Evolutionary conservation across 176 grass and related monocot species (phyloP), one percentile per base, ranked within the genome.

Genomic region (Poa pratensis): DNA sequence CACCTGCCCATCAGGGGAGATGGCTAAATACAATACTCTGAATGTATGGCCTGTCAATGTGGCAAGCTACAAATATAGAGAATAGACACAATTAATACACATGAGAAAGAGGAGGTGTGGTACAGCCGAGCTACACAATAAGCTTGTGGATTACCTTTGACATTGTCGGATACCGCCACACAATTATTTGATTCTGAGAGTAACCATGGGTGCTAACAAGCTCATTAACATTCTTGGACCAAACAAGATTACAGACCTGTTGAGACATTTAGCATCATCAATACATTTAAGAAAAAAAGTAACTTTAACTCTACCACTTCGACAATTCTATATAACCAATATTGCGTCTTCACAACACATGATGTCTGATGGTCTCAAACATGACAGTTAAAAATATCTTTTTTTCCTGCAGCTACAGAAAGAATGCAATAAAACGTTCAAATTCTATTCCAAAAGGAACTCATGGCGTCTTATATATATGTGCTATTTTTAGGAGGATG

Each of bases 221-320:
- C 83, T 99, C 97, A 77, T 99, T 99, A 40, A 99, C 94, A 78
- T 99, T 99, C 91, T 96, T 94, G 77, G 97, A 99, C 97, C 97
- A 99, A 3, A 89, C 97, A 83, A 99, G 92, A 90, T 99, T 99
- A 73, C 97, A 99, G 0, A 96, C 97, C 97, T 99, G 88, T 51
- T 19, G 42, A 87, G 43, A 54, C 13, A 84, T 35, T 81, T 23
- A 52, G 23, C 27, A 71, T 69, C n/a, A 3, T 80, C 42, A 87
- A 50, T 15, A 61, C 43, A 61, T 51, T 19, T 16, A 19, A 75
- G 45, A 43, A 11, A 79, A 82, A 18, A 16, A 79, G 26, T 3
- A 69, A 60, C 6, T 46, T 16, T 14, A 54, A 62, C 2, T 20
- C 78, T 77, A 62, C 7, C 30, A 2, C 24, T 4, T 30, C 40